Evolutionary conservation across 2,329 filamentous ascomycete genomes (phyloP).

Genomic region (Hypoxylon sp.): DNA sequence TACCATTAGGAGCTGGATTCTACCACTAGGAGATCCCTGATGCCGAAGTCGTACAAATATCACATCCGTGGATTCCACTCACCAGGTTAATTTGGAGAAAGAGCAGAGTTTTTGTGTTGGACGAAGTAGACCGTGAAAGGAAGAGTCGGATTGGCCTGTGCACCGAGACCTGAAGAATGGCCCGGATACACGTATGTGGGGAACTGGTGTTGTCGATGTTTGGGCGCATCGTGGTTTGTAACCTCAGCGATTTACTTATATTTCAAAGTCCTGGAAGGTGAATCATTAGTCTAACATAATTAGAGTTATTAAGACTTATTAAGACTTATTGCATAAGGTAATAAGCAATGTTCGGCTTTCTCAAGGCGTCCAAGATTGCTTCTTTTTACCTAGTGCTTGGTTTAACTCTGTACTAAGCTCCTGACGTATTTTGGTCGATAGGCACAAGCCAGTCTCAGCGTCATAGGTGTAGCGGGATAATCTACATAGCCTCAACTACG

Average conservation of each 20-base stretch:
- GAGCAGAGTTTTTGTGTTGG: background rate
- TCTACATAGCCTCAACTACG: background rate
- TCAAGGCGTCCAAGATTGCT: background rate
- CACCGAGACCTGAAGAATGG: background rate
- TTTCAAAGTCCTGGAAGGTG: background rate
- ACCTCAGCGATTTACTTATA: no score
- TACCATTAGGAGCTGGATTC: conserved; percentile 3
- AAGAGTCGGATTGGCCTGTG: background rate
- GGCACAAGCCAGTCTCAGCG: conserved; percentile 38
- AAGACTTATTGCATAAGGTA: background rate
- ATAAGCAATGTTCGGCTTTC: background rate
- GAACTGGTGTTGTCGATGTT: background rate
- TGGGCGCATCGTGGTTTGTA: no score
- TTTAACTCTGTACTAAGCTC: conserved; percentile 10
- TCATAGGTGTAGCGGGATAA: conserved; percentile 30
- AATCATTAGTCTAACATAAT: no score
- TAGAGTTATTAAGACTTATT: background rate
- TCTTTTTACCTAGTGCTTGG: background rate
- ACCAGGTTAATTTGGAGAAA: conserved; percentile 1
- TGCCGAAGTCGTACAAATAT: conserved; percentile 17
- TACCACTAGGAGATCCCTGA: conserved; percentile 8
- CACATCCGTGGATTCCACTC: background rate
- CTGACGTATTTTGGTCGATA: conserved; percentile 27
- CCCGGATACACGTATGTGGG: background rate
- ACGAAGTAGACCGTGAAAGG: background rate